phyloP scores from a whole-genome alignment of 148 eudicot genomes.

The Spergularia marina region DNA sequence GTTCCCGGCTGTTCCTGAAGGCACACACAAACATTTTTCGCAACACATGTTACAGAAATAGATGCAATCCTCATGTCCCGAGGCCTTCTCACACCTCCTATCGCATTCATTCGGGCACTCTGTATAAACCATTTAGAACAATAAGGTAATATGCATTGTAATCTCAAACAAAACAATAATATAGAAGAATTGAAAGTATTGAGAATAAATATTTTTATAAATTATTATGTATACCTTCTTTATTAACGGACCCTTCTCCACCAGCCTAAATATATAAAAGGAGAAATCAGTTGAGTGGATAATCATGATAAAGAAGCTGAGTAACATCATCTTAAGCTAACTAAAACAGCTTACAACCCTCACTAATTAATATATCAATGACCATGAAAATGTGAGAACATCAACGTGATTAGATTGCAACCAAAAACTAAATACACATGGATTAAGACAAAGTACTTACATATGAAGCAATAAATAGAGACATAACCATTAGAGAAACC shows the following conservation, averaged over 20 bases:
- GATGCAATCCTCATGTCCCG: slow-evolving; percentile 21
- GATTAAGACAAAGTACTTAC: not conserved
- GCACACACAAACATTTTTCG: slow-evolving; percentile 40
- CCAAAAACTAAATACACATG: too few species aligned
- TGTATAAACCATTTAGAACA: not conserved
- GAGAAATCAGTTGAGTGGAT: too few species aligned
- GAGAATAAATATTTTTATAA: too few species aligned
- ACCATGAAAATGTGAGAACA: too few species aligned
- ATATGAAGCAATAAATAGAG: not conserved
- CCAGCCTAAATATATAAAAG: slow-evolving; percentile 8
- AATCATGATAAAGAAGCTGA: too few species aligned
- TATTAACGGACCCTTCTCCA: slow-evolving; percentile 8
- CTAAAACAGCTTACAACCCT: too few species aligned
- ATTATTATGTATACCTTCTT: slow-evolving; percentile 4
- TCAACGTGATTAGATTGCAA: too few species aligned
- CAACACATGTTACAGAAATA: slow-evolving; percentile 39
- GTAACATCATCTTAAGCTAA: too few species aligned
- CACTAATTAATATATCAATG: too few species aligned
- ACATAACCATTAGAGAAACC: not conserved
- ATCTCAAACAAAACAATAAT: too few species aligned
- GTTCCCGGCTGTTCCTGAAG: slow-evolving; percentile 41
- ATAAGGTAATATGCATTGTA: too few species aligned
- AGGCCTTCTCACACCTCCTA: slow-evolving; percentile 32
- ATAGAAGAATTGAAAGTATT: too few species aligned
- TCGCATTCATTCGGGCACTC: slow-evolving; percentile 11